Base-by-base conservation (phyloP, 164 flowering plant species). In the Magnolia officinalis region DNA sequence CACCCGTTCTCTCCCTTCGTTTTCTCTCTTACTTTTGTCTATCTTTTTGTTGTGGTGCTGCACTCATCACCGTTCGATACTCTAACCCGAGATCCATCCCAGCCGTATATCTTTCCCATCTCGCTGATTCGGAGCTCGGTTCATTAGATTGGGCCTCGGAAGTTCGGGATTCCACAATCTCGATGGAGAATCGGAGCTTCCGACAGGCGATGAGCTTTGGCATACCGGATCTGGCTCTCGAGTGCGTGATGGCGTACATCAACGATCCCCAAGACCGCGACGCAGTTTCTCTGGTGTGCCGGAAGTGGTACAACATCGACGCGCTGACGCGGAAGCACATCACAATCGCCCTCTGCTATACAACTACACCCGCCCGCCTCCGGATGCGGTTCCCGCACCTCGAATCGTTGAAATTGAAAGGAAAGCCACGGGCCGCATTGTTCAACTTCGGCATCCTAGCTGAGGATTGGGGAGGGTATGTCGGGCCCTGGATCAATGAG, bases 351-450 rank as follows among this genome's bases (percentile, higher is more conserved):
- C 72, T 88, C 19, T 96, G 99, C 77, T 96, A 96, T 82, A 82
- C 93, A 1, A 85, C 93, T 4, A 87, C 82, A 0, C 98, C 99
- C 5, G 82, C 71, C 18, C 87, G 90, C 61, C 83, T 96, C 4
- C 78, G 84, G 66, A 78, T 78, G 55, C 78, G 97, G 75, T 94
- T 96, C 75, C 81, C 79, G 1, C 80, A 81, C 74, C 86, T 95
- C 0, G 96, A 92, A 76, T 91, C 94, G 4, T 75, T 95, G 81
- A 91, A 87, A 80, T 78, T 96, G 78, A 96, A 96, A 83, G 99
- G 97, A 51, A 94, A 92, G 80, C 99, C 99, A 2, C 83, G 99
- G 77, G 98, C 97, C 8, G 91, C 99, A 13, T 92, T 94, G 98
- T 96, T 91, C 75, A 92, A 96, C 77, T 37, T 3, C 6, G 45